phyloP scores from a whole-genome alignment of 768 basidiomycete species.

The Lentinula lateritia region DNA sequence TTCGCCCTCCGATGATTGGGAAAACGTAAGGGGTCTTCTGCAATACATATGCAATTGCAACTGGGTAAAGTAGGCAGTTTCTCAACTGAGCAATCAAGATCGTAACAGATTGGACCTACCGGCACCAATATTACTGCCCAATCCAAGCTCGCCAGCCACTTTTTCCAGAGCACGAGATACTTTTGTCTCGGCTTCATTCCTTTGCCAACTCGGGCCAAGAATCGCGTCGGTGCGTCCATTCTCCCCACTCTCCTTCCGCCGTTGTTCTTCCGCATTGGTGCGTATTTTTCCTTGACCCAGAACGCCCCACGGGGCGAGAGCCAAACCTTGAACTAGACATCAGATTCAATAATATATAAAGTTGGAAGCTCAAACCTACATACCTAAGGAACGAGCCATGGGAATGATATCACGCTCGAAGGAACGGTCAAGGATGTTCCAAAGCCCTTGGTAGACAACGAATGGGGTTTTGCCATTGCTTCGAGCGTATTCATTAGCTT shows the following conservation, averaged over 20 bases:
- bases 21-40: conserved; percentile 22
- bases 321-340: conserved; percentile 24
- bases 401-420: conserved; percentile 41
- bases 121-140: conserved; percentile 35
- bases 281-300: conserved; percentile 1
- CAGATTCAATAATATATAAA: no score
- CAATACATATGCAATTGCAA: conserved; percentile 44
- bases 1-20: conserved; percentile 21
- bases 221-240: conserved; percentile 24
- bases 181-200: conserved; percentile 36
- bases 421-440: conserved; percentile 29
- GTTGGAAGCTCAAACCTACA: conserved; percentile 12
- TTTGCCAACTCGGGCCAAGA: conserved; percentile 36
- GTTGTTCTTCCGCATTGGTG: background rate
- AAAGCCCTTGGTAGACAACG: conserved; percentile 37
- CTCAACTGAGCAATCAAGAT: background rate
- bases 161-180: conserved; percentile 41
- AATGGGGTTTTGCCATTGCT: conserved; percentile 38
- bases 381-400: conserved; percentile 21
- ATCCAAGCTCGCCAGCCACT: conserved; percentile 45
- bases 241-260: conserved; percentile 20
- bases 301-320: conserved; percentile 13
- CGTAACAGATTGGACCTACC: conserved; percentile 25
- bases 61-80: background rate
- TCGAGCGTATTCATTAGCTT: conserved; percentile 36